Evolutionary conservation across 2,329 filamentous ascomycete genomes (phyloP).

Genomic region (Furcasterigmium furcatum): DNA sequence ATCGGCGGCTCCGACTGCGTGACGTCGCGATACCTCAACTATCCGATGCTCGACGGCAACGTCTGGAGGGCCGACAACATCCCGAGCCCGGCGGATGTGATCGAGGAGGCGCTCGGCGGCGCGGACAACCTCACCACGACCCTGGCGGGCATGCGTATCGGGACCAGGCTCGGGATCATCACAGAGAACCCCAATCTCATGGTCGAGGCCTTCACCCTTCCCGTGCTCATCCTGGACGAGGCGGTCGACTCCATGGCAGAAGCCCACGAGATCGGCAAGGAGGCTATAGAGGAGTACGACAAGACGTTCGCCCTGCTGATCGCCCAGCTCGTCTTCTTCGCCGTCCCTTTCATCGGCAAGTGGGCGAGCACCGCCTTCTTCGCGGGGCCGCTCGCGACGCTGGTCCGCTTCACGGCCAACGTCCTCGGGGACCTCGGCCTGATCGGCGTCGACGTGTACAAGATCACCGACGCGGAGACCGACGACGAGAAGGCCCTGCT

Average conservation of each 20-base stretch:
- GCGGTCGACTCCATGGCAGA: background rate
- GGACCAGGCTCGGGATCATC: background rate
- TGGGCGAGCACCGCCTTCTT: background rate
- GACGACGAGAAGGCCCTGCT: background rate
- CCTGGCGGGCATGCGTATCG: background rate
- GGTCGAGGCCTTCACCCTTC: background rate
- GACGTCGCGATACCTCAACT: too few species aligned
- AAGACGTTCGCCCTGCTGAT: background rate
- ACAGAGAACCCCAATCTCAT: background rate
- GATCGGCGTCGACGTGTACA: background rate
- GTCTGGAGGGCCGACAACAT: constrained; percentile 8
- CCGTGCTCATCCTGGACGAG: background rate
- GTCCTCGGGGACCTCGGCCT: background rate
- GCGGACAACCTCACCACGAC: background rate
- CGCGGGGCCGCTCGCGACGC: background rate
- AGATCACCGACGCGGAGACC: background rate
- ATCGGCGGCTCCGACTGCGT: too few species aligned
- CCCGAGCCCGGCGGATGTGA: constrained; percentile 15
- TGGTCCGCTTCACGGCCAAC: background rate
- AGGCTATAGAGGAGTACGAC: background rate
- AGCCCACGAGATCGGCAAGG: background rate
- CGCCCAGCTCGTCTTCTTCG: constrained; percentile 1
- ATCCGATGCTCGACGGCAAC: too few species aligned
- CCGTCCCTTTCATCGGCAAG: constrained; percentile 3
- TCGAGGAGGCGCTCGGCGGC: constrained; percentile 4